phyloP scores from a whole-genome alignment of 108 stramenopile genomes.

The Conticribra weissflogii region DNA sequence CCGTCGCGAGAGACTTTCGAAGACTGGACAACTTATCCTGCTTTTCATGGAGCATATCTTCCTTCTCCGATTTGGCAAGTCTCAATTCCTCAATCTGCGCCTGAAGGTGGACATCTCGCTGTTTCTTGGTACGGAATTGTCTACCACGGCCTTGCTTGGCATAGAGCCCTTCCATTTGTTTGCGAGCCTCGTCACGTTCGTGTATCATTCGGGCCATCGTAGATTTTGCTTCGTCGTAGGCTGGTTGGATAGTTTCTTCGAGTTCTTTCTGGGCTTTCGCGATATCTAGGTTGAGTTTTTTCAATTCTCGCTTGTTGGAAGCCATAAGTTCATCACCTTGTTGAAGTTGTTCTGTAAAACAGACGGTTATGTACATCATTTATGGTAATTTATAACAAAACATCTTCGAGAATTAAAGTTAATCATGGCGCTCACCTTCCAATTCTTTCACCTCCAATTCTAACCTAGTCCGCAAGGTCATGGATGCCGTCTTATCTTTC shows the following conservation, averaged over 20 bases:
- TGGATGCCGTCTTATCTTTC: conserved; percentile 61
- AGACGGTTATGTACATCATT: too few species aligned
- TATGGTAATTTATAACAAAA: too few species aligned
- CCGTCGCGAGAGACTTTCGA: conserved; percentile 48
- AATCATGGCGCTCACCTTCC: too few species aligned
- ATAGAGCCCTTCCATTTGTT: conserved; percentile 81
- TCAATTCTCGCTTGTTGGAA: conserved; percentile 63
- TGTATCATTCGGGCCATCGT: conserved; percentile 53
- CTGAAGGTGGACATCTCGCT: conserved; percentile 82
- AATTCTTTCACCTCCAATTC: conserved; percentile 74
- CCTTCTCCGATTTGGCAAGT: conserved; percentile 65
- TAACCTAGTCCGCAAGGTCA: conserved; percentile 67
- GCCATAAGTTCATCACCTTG: conserved; percentile 58
- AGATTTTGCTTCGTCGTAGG: conserved; percentile 62
- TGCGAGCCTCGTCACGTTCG: conserved; percentile 64
- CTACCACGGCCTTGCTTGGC: conserved; percentile 92
- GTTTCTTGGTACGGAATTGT: conserved; percentile 82
- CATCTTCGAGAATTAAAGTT: too few species aligned
- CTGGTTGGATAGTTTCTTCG: conserved; percentile 56
- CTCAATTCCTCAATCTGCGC: conserved; percentile 68
- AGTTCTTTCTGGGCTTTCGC: conserved; percentile 54
- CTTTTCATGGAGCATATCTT: conserved; percentile 52
- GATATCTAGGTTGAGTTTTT: conserved; percentile 61
- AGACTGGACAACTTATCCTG: conserved; percentile 66
- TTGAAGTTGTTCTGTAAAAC: conserved; percentile 55